Evolutionary conservation across 169 alveolate genomes (phyloP), one percentile per base, ranked within the genome.

Genomic region (Plasmodium relictum): DNA sequence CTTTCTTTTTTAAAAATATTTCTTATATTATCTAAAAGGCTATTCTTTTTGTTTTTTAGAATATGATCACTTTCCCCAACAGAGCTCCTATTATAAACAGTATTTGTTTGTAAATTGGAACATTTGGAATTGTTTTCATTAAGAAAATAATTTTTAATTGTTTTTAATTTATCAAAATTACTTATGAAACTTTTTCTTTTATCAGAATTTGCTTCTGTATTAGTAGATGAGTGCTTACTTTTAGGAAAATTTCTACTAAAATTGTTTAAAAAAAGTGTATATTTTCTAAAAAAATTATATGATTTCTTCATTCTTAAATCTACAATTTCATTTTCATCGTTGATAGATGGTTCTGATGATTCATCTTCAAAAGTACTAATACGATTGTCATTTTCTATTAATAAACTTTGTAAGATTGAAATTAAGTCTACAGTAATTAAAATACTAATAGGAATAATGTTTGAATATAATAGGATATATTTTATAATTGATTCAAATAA

Each of bases 281-380:
- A 86, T 59, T 71, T 86, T 86, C 69, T 86, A 59, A 86, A 86
- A 73, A 58, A 70, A 18, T 70, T 71, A 86, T 6, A 72, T 39
- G 92, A 58, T 26, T 71, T 86, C 3, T 37, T 72, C 83, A 58
- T 58, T 63, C 31, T 86, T 50, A 86, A 72, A 86, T 63, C 54
- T 4, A 5, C 68, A 22, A 42, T 5, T 16, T 86, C 86, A 42
- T 18, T 62, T 42, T 86, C 88, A 71, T 63, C 76, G 3, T 26
- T 59, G 56, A 48, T 18, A 26, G 74, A 61, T 0, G 58, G 70
- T 61, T 86, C 92, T 12, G 92, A 86, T 86, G 72, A 9, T 18
- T 86, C 92, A 44, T 86, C 70, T 71, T 86, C 92, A 44, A 86
- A 86, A 31, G 87, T 61, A 72, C 92, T 59, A 6, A 86, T 86